phyloP scores from a whole-genome alignment of 768 basidiomycete species.

The Amanita brunnescens region DNA sequence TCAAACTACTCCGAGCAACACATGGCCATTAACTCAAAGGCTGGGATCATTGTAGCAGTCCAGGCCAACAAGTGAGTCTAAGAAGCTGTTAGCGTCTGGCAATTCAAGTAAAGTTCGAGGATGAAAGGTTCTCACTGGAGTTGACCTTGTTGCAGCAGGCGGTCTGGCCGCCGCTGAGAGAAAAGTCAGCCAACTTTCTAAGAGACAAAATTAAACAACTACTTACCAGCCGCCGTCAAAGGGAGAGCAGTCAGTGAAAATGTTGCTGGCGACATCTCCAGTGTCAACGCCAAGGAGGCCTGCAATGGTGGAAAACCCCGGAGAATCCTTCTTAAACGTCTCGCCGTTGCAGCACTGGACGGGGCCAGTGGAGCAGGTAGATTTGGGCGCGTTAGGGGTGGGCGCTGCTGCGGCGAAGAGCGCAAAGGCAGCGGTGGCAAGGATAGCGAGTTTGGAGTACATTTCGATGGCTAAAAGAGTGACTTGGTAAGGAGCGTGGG shows the following conservation, averaged over 20 bases:
- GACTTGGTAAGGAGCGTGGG: constrained; percentile 3
- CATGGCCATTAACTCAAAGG: constrained; percentile 8
- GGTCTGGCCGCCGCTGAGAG: constrained; percentile 10
- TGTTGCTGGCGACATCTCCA: constrained; percentile 8
- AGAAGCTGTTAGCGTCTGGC: neutral
- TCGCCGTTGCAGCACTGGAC: constrained; percentile 23
- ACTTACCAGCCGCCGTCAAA: constrained; percentile 15
- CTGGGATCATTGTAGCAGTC: constrained; percentile 23
- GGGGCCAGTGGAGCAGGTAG: constrained; percentile 22
- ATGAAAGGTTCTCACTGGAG: constrained; percentile 16
- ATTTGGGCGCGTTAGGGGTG: constrained; percentile 9
- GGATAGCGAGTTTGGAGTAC: constrained; percentile 23
- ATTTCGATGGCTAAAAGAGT: constrained; percentile 10
- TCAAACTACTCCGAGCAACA: neutral
- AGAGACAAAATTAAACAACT: no score
- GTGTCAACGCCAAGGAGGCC: constrained; percentile 8
- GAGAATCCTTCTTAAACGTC: constrained; percentile 7
- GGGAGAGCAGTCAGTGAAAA: constrained; percentile 18
- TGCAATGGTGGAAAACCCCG: constrained; percentile 4
- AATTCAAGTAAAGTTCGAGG: neutral
- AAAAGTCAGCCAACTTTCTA: neutral
- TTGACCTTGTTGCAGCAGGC: constrained; percentile 20
- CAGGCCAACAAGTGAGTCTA: constrained; percentile 18
- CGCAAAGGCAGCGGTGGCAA: constrained; percentile 16
- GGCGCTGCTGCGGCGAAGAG: constrained; percentile 22